Percentiles rank a stretch among this genome's conserved stretches.
phyloP scores from a whole-genome alignment of 2,329 filamentous ascomycete genomes.

The Botrytis paeoniae region DNA sequence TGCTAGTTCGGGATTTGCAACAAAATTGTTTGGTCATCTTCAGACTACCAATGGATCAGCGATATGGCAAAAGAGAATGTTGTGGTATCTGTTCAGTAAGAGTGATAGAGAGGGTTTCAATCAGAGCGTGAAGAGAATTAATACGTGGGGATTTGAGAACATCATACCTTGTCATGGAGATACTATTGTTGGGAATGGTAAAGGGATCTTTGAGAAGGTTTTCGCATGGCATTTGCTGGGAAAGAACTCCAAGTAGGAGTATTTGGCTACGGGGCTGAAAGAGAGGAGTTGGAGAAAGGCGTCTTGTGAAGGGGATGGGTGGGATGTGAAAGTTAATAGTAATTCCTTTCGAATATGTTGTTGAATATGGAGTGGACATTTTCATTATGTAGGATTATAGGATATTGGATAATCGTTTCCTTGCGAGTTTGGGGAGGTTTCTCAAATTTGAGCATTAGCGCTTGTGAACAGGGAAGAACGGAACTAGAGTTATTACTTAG shows the following conservation, averaged over 20 bases:
- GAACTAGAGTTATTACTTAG: neutral
- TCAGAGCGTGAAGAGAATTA: constrained; percentile 65
- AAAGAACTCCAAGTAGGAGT: constrained; percentile 21
- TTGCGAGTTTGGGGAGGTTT: neutral
- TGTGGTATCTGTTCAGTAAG: constrained; percentile 70
- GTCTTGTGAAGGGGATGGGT: neutral
- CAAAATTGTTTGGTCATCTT: constrained; percentile 54
- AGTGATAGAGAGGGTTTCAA: constrained; percentile 66
- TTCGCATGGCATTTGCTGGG: constrained; percentile 77
- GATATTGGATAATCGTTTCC: neutral
- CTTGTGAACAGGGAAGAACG: neutral
- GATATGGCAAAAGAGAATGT: constrained; percentile 74
- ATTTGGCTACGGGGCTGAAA: neutral
- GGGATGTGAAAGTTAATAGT: neutral
- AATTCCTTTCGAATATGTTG: neutral
- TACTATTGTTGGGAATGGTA: constrained; percentile 70
- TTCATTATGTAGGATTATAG: neutral
- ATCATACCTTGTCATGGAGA: constrained; percentile 94
- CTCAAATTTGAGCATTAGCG: neutral
- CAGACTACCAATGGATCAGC: constrained; percentile 60
- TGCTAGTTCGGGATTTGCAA: constrained; percentile 55
- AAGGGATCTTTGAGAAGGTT: constrained; percentile 71
- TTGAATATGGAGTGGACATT: neutral
- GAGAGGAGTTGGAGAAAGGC: neutral
- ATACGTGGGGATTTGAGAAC: constrained; percentile 78